Percentiles rank a stretch among this genome's conserved stretches.
Conservation (phyloP, 2,329 filamentous ascomycete species). For the Mycosphaerella arachidis region DNA sequence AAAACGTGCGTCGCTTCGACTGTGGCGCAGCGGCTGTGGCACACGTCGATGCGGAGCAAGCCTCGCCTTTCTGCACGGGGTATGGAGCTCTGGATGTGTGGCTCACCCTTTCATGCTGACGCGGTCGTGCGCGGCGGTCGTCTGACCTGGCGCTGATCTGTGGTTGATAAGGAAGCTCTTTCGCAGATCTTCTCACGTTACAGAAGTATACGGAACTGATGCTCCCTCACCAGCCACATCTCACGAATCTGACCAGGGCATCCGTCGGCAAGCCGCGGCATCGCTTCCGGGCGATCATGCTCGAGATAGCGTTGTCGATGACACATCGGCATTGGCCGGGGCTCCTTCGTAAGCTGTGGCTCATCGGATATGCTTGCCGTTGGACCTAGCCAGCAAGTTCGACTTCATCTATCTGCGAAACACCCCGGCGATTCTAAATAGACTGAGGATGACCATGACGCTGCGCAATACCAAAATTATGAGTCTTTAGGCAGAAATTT, state of each 20-base stretch:
- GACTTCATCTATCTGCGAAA: background rate
- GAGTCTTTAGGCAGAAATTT: background rate
- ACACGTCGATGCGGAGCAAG: background rate
- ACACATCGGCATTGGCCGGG: no score
- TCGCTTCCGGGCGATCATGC: background rate
- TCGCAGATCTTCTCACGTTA: constrained; percentile 11
- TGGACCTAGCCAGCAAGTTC: background rate
- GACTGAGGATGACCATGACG: background rate
- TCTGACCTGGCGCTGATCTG: constrained; percentile 15
- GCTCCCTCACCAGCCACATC: constrained; percentile 14
- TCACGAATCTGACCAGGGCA: background rate
- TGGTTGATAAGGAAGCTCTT: constrained; percentile 4
- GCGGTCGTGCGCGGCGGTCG: constrained; percentile 18
- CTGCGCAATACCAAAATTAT: background rate
- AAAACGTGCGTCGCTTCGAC: background rate
- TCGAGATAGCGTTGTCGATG: no score
- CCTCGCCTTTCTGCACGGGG: background rate
- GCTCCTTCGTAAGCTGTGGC: background rate
- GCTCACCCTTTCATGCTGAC: constrained; percentile 14
- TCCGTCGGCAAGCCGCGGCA: background rate
- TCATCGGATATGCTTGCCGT: background rate
- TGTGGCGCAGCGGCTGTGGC: constrained; percentile 9
- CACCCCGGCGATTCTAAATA: background rate
- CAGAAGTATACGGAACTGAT: constrained; percentile 5
- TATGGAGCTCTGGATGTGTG: background rate